Percentiles rank a stretch among this genome's conserved stretches.
phyloP scores from a whole-genome alignment of 306 rosid genomes.

The Dryas drummondii region DNA sequence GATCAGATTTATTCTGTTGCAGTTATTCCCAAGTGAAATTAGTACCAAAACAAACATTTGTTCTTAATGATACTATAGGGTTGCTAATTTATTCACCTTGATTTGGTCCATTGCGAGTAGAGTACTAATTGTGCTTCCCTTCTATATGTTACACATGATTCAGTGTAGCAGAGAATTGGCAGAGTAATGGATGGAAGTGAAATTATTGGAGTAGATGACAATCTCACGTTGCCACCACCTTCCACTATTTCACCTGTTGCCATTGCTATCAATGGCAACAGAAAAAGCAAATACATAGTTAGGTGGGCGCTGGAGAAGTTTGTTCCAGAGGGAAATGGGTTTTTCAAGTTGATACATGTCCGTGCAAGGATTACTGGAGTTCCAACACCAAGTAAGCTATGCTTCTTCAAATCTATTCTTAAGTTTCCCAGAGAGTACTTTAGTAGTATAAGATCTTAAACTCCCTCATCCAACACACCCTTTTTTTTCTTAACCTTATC shows the following conservation, averaged over 20 bases:
- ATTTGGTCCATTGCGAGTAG: neutral
- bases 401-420: conserved; percentile 9
- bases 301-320: conserved; percentile 83
- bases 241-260: conserved; percentile 51
- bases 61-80: neutral
- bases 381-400: conserved; percentile 79
- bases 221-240: conserved; percentile 24
- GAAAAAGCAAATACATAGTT: conserved; percentile 67
- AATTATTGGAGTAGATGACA: conserved; percentile 25
- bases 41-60: no score
- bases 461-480: no score
- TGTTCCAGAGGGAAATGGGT: conserved; percentile 63
- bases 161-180: conserved; percentile 8
- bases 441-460: no score
- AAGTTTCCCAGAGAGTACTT: no score
- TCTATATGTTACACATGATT: conserved; percentile 23
- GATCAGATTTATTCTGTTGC: neutral
- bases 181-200: conserved; percentile 44
- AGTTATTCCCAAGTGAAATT: neutral
- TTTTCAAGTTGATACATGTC: conserved; percentile 74
- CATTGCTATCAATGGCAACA: conserved; percentile 76
- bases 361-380: conserved; percentile 53
- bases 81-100: neutral
- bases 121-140: conserved; percentile 10
- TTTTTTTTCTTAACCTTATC: no score